Evolutionary conservation across 208 protist species (phyloP).

Genomic region (Leishmania martiniquensis): DNA sequence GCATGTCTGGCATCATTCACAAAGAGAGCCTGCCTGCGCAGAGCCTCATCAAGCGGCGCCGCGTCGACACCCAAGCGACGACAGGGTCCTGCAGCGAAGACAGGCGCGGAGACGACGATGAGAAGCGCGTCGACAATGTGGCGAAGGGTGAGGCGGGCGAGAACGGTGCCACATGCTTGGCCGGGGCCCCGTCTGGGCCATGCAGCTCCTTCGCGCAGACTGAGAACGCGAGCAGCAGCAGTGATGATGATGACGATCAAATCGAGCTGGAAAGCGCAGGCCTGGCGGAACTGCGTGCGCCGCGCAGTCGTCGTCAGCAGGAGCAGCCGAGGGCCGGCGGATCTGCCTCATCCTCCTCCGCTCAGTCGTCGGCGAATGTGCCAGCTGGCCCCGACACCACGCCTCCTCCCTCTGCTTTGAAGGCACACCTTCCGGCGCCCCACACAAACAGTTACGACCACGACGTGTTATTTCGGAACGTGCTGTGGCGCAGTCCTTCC

Average conservation of each 20-base stretch:
- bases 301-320: slow-evolving; percentile 26
- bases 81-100: background rate
- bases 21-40: slow-evolving; percentile 71
- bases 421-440: background rate
- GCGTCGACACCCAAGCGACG: slow-evolving; percentile 22
- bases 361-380: background rate
- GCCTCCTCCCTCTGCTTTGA: background rate
- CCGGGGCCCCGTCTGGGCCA: background rate
- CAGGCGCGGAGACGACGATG: background rate
- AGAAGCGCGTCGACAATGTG: background rate
- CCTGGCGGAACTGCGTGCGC: slow-evolving; percentile 48
- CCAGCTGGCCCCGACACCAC: background rate
- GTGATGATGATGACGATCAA: slow-evolving; percentile 43
- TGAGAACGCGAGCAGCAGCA: background rate
- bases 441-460: slow-evolving; percentile 51
- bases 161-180: no score
- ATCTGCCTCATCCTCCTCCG: background rate
- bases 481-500: slow-evolving; percentile 39
- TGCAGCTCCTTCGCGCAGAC: background rate
- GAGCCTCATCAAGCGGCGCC: slow-evolving; percentile 62
- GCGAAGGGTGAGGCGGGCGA: background rate
- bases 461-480: slow-evolving; percentile 73
- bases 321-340: slow-evolving; percentile 4
- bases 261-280: slow-evolving; percentile 56
- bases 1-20: slow-evolving; percentile 48